Base-by-base conservation (phyloP, 345 rosid species). In the Nephelium lappaceum region DNA sequence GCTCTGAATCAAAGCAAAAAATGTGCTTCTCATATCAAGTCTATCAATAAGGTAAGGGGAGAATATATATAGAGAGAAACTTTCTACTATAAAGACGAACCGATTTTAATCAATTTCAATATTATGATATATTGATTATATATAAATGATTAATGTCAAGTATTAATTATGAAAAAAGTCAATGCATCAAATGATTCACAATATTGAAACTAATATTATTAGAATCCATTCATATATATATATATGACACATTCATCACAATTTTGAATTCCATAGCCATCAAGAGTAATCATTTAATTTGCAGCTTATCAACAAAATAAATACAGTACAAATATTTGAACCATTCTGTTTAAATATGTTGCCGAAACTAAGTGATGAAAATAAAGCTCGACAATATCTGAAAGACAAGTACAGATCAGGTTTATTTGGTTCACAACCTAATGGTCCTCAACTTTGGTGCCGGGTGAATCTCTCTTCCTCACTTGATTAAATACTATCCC, bases 361-460 rank as follows among this genome's bases (percentile, higher is more conserved):
- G 47, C 82, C 82, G 0, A 53, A 57, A 11, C 73, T 66, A 7
- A 69, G 31, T 31, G 69, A 74, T 0, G 25, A 11, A 38, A 42
- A 74, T 45, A 27, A 42, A 19, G 25, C 66, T 24, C 61, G 72
- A 51, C 51, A 70, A 42, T 51, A 39, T 73, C 77, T 72, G 11
- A 16, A 0, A 42, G 72, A 79, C n/a, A 72, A 73, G 0, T 58
- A 43, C 65, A 57, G 39, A 43, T 43, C 49, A 1, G 57, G 60
- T 7, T 18, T 19, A 11, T 31, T 55, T 8, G 24, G 45, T 3
- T 57, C 55, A 6, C 42, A 39, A 2, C 58, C 72, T 49, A 47
- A 80, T 2, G 63, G 69, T 74, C 65, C 77, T 8, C 66, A 62
- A 8, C 51, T 49, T 42, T 78, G 81, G 81, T 78, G 81, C 27